phyloP scores from a whole-genome alignment of 371 early-diverging fungal species.

The Lichtheimia hyalospora region DNA sequence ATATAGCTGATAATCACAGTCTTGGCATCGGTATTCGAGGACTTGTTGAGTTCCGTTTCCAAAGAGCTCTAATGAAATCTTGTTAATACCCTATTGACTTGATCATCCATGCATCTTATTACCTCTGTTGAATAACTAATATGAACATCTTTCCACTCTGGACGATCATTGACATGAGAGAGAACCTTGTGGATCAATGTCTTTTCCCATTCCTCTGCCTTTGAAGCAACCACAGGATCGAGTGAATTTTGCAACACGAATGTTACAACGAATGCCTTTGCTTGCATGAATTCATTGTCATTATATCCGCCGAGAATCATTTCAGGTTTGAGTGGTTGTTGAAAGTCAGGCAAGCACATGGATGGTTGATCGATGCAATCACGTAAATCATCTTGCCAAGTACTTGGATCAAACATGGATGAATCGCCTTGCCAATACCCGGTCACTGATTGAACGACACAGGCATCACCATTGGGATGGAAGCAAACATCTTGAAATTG shows the following conservation, averaged over 20 bases:
- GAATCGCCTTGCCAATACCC: constrained; percentile 74
- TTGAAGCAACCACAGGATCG: constrained; percentile 31
- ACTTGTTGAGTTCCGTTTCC: constrained; percentile 69
- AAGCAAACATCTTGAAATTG: constrained; percentile 69
- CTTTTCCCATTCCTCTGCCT: constrained; percentile 68
- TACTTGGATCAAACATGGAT: constrained; percentile 41
- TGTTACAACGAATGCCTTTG: constrained; percentile 67
- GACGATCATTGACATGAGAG: constrained; percentile 31
- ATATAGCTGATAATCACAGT: constrained; percentile 69
- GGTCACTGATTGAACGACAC: constrained; percentile 72
- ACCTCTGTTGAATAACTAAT: constrained; percentile 74
- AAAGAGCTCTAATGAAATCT: constrained; percentile 46
- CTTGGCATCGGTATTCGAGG: constrained; percentile 64
- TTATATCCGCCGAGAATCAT: constrained; percentile 70
- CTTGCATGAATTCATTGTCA: constrained; percentile 33
- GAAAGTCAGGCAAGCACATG: constrained; percentile 63
- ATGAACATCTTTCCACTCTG: constrained; percentile 53
- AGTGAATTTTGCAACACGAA: constrained; percentile 67
- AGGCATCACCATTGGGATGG: constrained; percentile 66
- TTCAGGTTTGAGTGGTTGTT: constrained; percentile 70
- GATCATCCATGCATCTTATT: not conserved
- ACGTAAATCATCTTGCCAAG: constrained; percentile 48
- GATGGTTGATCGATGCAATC: constrained; percentile 58
- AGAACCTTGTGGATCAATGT: constrained; percentile 46
- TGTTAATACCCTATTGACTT: not conserved